Conservation (phyloP, 2,329 filamentous ascomycete genomes). For the Tolypocladium sp. region DNA sequence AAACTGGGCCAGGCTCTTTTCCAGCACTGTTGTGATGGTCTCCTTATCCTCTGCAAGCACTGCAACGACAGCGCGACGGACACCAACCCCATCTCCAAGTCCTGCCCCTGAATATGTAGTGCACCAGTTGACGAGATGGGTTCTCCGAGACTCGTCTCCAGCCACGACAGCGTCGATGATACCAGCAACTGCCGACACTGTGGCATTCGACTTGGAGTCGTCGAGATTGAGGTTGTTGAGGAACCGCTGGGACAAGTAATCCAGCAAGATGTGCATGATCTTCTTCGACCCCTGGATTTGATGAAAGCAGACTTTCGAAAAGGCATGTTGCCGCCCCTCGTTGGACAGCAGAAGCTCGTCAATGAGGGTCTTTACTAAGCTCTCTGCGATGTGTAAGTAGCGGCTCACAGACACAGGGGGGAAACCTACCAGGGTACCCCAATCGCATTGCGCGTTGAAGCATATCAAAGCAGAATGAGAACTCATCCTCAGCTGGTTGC, state of each 20-base stretch:
- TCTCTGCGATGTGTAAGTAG: conserved; percentile 25
- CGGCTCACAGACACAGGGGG: background rate
- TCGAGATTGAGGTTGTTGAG: conserved; percentile 26
- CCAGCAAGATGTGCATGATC: conserved; percentile 16
- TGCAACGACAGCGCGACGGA: conserved; percentile 57
- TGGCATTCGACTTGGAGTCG: conserved; percentile 18
- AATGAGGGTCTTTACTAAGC: conserved; percentile 25
- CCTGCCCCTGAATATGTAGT: conserved; percentile 55
- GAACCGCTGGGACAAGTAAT: conserved; percentile 35
- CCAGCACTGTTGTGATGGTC: conserved; percentile 46
- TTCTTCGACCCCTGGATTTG: conserved; percentile 17
- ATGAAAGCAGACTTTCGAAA: conserved; percentile 19
- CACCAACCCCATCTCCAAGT: conserved; percentile 51
- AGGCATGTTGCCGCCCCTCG: conserved; percentile 10
- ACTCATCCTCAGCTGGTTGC: conserved; percentile 22
- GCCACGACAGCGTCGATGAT: conserved; percentile 42
- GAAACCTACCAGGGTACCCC: conserved; percentile 57
- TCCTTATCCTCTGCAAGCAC: conserved; percentile 43
- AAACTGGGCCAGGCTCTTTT: conserved; percentile 65
- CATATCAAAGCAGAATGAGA: conserved; percentile 35
- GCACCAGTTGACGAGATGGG: conserved; percentile 55
- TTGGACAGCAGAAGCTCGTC: conserved; percentile 26
- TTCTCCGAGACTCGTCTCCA: conserved; percentile 37
- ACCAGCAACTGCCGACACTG: conserved; percentile 49
- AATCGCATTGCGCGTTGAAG: conserved; percentile 56